These are phyloP conservation scores for Rhynchospora pubera DNA, from an alignment of 176 grass and related monocot species.

Conservation along the genomic window DNA sequence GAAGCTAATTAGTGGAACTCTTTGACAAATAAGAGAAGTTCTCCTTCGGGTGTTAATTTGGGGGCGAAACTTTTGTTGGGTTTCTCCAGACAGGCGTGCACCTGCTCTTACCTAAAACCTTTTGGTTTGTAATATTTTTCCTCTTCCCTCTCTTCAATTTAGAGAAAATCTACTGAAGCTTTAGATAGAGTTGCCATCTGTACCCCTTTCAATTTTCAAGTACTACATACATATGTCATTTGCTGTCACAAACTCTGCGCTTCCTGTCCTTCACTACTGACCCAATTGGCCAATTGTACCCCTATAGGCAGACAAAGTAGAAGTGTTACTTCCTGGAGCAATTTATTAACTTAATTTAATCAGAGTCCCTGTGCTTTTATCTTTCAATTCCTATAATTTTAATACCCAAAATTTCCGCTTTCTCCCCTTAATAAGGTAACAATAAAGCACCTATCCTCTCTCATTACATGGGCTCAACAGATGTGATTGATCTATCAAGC, in stretches of 20 bases:
- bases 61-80: not conserved
- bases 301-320: not conserved
- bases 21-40: not conserved
- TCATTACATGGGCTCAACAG: conserved; percentile 18
- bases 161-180: not conserved
- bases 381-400: not conserved
- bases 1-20: not conserved
- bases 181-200: not conserved
- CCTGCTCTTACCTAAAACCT: not conserved
- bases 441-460: not conserved
- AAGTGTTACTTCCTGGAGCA: not conserved
- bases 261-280: not conserved
- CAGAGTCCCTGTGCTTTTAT: not conserved
- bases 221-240: not conserved
- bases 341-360: not conserved
- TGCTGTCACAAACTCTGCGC: not conserved
- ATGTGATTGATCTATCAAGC: conserved; percentile 71
- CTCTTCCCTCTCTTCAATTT: not conserved
- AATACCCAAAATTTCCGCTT: not conserved
- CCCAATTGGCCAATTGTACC: not conserved
- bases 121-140: not conserved
- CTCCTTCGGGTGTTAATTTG: not conserved
- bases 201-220: not conserved
- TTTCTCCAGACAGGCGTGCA: not conserved
- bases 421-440: conserved; percentile 1